These are phyloP conservation scores for Lactifluus rugatus DNA, from an alignment of 768 basidiomycete genomes.

Conservation along the genomic window DNA sequence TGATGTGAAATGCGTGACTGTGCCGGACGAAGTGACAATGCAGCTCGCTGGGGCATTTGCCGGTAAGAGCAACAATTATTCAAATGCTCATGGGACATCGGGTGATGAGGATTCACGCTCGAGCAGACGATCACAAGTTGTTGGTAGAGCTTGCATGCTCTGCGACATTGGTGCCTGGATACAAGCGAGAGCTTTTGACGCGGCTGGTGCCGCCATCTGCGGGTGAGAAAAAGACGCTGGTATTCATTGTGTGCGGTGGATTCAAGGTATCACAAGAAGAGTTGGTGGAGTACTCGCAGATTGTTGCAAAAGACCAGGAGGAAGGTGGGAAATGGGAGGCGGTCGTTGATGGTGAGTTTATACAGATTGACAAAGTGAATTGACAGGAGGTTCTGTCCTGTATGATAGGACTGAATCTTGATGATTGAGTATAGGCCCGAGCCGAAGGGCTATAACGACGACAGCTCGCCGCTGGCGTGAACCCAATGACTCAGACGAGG, in stretches of 20 bases:
- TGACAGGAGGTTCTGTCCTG: too few species aligned
- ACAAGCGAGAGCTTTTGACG: not conserved
- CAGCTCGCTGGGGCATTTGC: not conserved
- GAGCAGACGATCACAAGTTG: not conserved
- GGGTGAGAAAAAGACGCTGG: not conserved
- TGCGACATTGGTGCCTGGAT: not conserved
- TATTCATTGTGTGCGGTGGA: not conserved
- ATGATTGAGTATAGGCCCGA: too few species aligned
- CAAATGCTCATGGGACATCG: not conserved
- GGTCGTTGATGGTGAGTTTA: too few species aligned
- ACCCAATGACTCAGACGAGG: too few species aligned
- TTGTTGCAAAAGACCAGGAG: too few species aligned
- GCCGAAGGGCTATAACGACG: too few species aligned
- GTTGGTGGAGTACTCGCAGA: not conserved
- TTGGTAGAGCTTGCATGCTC: not conserved
- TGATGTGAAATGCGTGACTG: slow-evolving; percentile 45
- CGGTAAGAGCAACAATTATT: not conserved
- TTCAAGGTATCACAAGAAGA: not conserved
- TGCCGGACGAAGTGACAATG: slow-evolving; percentile 43
- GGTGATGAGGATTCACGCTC: not conserved
- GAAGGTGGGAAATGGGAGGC: too few species aligned
- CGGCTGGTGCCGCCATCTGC: not conserved
- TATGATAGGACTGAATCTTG: too few species aligned
- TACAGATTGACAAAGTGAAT: too few species aligned
- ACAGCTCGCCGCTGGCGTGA: too few species aligned